Evolutionary conservation across 169 alveolate species (phyloP).

Genomic region (Eimeria maxima): DNA sequence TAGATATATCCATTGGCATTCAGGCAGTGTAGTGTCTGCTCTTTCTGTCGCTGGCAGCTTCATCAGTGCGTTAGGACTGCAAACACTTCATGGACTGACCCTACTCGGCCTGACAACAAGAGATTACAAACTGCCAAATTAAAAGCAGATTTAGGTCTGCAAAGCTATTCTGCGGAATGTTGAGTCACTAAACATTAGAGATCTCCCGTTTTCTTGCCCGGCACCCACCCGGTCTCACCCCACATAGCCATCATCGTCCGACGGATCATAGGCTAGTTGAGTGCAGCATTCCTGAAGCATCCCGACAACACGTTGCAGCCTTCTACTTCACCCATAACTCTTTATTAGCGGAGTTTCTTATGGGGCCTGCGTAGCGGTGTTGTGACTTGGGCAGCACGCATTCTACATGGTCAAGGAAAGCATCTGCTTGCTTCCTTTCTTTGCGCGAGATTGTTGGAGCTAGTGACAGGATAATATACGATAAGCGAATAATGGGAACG

Average conservation of each 20-base stretch:
- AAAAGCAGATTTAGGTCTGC: background rate
- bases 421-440: background rate
- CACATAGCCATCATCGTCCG: background rate
- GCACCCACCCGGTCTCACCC: conserved; percentile 1
- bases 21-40: background rate
- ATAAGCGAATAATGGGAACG: background rate
- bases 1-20: background rate
- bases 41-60: background rate
- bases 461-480: background rate
- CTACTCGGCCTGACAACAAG: background rate
- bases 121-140: background rate
- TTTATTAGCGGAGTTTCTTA: background rate
- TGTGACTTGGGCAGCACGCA: background rate
- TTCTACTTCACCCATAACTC: background rate
- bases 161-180: background rate
- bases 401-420: background rate
- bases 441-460: background rate
- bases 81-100: background rate
- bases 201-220: background rate
- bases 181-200: background rate
- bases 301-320: background rate
- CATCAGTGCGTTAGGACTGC: background rate
- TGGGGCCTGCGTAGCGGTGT: background rate
- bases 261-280: background rate
- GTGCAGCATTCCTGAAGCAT: background rate